Conservation (phyloP, 1,284 basidiomycete genomes). For the Ustilago sp. region DNA sequence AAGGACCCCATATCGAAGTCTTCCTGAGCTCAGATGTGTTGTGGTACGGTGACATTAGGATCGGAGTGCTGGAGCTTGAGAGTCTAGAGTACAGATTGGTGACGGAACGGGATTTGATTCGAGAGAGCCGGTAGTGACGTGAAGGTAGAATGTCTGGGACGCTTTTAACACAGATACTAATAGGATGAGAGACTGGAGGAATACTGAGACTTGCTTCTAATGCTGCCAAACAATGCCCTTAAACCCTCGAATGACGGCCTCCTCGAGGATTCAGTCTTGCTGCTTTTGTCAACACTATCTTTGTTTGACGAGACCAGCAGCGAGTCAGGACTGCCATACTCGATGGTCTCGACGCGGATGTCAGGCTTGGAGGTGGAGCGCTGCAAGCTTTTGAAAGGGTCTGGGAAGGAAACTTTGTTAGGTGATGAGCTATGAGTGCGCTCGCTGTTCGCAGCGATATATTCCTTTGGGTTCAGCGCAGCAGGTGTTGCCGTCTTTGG, state of each 20-base stretch:
- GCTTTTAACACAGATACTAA: neutral
- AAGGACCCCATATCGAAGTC: too few species aligned
- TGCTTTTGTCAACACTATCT: slow-evolving; percentile 1
- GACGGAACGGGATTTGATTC: neutral
- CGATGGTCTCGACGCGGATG: slow-evolving; percentile 21
- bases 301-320: neutral
- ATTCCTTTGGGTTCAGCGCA: neutral
- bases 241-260: slow-evolving; percentile 28
- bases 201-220: slow-evolving; percentile 26
- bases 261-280: slow-evolving; percentile 11
- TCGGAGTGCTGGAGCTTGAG: neutral
- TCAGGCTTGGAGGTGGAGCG: slow-evolving; percentile 9
- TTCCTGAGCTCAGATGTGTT: neutral
- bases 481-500: slow-evolving; percentile 8
- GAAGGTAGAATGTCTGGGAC: neutral
- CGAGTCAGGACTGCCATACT: slow-evolving; percentile 23
- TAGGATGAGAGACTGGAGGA: neutral
- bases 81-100: neutral
- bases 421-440: slow-evolving; percentile 5
- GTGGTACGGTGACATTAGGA: slow-evolving; percentile 8
- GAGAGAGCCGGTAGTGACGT: too few species aligned
- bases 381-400: slow-evolving; percentile 19
- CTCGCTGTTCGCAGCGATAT: neutral
- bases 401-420: slow-evolving; percentile 20
- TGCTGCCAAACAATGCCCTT: slow-evolving; percentile 26